Evolutionary conservation across 495 filamentous ascomycete species (phyloP).

Genomic region (Talaromyces adpressus): DNA sequence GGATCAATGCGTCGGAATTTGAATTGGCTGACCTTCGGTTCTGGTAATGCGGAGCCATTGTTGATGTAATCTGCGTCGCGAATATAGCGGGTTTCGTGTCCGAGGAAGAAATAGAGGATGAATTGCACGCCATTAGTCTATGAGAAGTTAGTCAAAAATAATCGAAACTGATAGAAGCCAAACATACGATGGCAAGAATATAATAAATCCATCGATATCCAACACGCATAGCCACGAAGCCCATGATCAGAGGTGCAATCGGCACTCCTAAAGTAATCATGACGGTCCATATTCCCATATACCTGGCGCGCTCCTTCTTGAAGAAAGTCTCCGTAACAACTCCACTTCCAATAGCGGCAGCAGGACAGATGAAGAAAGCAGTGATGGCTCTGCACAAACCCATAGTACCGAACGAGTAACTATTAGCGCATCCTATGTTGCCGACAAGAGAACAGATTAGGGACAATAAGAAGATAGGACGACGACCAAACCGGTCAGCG

Average conservation of each 20-base stretch:
- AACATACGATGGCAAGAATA: conserved; percentile 37
- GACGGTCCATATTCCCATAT: conserved; percentile 49
- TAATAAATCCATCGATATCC: conserved; percentile 40
- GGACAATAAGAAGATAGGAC: too few relatives aligned
- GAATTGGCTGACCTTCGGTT: background rate
- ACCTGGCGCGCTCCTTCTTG: conserved; percentile 38
- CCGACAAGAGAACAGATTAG: too few relatives aligned
- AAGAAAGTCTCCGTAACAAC: conserved; percentile 48
- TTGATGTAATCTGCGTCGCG: background rate
- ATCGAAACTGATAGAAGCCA: background rate
- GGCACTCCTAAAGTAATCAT: conserved; percentile 45
- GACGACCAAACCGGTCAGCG: too few relatives aligned
- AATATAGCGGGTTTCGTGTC: conserved; percentile 48
- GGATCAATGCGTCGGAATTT: background rate
- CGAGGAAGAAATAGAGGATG: conserved; percentile 45
- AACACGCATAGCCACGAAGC: conserved; percentile 34
- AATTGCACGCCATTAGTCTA: conserved; percentile 48
- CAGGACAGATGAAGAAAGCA: conserved; percentile 47
- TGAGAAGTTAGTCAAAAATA: background rate
- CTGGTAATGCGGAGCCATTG: background rate
- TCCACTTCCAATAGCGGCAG: conserved; percentile 46
- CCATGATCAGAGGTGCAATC: conserved; percentile 38
- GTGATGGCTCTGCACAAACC: conserved; percentile 41
- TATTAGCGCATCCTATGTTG: too few relatives aligned
- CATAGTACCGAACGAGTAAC: conserved; percentile 16